Evolutionary conservation across 106 monocot species (phyloP).

Genomic region (Phalaenopsis equestris): DNA sequence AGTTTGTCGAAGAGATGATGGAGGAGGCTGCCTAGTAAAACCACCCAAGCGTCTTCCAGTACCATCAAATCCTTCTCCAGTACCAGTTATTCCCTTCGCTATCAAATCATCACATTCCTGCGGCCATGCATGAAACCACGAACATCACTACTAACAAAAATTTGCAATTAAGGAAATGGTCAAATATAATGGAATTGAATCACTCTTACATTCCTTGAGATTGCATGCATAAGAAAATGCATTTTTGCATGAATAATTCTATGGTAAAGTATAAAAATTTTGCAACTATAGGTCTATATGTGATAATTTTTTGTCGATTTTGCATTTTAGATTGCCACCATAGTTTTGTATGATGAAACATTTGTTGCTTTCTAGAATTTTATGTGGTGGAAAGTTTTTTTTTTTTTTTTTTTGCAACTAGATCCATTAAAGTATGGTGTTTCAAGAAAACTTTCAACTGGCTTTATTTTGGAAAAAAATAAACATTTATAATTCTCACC

Average conservation of each 20-base stretch:
- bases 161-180: background rate
- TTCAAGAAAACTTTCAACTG: no score
- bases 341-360: no score
- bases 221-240: background rate
- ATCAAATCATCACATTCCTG: slow-evolving; percentile 84
- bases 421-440: no score
- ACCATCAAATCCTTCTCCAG: slow-evolving; percentile 85
- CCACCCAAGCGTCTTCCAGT: slow-evolving; percentile 80
- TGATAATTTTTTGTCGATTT: no score
- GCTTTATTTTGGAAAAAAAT: no score
- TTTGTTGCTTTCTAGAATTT: no score
- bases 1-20: slow-evolving; percentile 45
- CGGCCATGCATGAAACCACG: slow-evolving; percentile 1
- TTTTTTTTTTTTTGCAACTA: no score
- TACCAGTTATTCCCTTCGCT: slow-evolving; percentile 60
- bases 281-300: background rate
- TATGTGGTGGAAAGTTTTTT: no score
- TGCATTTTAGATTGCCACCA: no score
- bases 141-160: background rate
- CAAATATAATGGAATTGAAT: background rate
- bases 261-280: background rate
- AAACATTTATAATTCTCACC: no score
- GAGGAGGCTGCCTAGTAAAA: slow-evolving; percentile 45
- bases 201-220: background rate
- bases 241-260: background rate